Conservation (phyloP, 2,329 filamentous ascomycete species). For the Botrytis elliptica region DNA sequence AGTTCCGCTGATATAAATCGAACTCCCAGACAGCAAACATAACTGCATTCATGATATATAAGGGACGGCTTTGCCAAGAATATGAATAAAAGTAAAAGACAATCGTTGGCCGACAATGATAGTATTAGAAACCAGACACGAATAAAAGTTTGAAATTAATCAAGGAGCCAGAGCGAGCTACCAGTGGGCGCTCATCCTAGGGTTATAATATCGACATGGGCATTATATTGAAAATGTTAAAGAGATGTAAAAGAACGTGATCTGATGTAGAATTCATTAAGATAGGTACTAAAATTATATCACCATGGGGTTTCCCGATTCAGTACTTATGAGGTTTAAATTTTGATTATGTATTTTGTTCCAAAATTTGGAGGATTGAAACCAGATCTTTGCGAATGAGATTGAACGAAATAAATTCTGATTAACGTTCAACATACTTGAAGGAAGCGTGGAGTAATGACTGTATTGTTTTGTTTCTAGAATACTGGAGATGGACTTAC, state of each 20-base stretch:
- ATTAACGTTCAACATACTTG: rapidly evolving
- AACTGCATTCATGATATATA: too few species aligned
- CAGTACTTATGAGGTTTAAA: too few species aligned
- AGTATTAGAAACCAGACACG: too few species aligned
- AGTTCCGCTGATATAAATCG: neutral
- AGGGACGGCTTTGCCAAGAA: too few species aligned
- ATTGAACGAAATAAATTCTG: neutral
- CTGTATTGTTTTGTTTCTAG: neutral
- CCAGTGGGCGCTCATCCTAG: neutral
- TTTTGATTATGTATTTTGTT: neutral
- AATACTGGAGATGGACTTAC: neutral
- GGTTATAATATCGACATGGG: neutral
- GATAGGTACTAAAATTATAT: neutral
- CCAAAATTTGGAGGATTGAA: neutral
- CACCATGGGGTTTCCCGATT: too few species aligned
- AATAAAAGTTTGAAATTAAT: too few species aligned
- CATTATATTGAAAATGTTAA: rapidly evolving
- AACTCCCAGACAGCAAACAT: too few species aligned
- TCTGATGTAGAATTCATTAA: neutral
- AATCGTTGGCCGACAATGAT: neutral
- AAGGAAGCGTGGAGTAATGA: neutral
- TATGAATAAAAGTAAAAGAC: too few species aligned
- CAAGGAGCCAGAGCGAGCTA: neutral
- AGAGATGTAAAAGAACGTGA: neutral
- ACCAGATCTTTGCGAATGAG: neutral